These are phyloP conservation scores for Nyssa sinensis DNA, from an alignment of 148 eudicot species.

Conservation along the genomic window DNA sequence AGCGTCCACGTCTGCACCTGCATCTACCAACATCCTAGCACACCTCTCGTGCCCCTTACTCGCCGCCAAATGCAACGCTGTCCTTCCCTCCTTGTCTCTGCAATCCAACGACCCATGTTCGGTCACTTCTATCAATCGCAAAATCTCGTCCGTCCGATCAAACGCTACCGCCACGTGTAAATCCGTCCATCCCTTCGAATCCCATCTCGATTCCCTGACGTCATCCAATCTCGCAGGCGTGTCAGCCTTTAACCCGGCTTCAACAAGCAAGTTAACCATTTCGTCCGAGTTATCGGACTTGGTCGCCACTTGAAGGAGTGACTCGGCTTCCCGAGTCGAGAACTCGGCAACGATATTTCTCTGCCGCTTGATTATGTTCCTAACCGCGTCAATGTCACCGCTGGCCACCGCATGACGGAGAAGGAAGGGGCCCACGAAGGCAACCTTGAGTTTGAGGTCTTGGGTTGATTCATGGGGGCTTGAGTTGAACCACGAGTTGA, in stretches of 20 bases:
- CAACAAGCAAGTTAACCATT: conserved; percentile 27
- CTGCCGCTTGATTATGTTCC: conserved; percentile 35
- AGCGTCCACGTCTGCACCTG: conserved; percentile 45
- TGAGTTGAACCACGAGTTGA: conserved; percentile 38
- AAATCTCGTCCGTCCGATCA: conserved; percentile 41
- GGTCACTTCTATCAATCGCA: conserved; percentile 14
- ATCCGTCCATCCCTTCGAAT: conserved; percentile 25
- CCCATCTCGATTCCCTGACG: conserved; percentile 11
- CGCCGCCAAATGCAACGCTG: conserved; percentile 43
- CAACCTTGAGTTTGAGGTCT: conserved; percentile 41
- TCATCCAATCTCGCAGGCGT: neutral
- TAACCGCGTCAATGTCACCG: conserved; percentile 34
- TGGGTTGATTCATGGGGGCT: conserved; percentile 1
- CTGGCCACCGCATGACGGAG: conserved; percentile 34
- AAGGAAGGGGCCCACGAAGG: conserved; percentile 45
- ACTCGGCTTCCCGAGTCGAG: conserved; percentile 30
- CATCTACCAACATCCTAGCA: conserved; percentile 33
- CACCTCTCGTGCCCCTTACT: conserved; percentile 30
- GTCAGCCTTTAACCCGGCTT: conserved; percentile 28
- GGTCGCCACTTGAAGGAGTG: conserved; percentile 25
- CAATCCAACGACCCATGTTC: conserved; percentile 32
- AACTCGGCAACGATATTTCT: conserved; percentile 27
- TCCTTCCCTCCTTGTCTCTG: conserved; percentile 38
- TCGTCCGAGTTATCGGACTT: conserved; percentile 22
- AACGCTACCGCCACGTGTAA: conserved; percentile 38